Base-by-base conservation (phyloP, 352 stramenopile species). In the Pythium grandisporangium region DNA sequence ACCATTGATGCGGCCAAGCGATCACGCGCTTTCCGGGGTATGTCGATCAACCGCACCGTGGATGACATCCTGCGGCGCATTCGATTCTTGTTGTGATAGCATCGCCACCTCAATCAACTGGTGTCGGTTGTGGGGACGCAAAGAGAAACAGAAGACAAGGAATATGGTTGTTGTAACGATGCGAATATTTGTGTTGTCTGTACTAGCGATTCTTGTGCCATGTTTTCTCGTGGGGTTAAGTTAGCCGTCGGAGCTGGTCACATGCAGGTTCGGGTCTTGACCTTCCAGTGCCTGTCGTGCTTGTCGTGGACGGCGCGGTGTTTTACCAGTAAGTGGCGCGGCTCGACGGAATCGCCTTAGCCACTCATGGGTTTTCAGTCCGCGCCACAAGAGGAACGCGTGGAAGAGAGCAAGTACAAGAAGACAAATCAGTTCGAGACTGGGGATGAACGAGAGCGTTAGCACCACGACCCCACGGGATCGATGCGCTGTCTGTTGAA, bases 381-480 rank as follows among this genome's bases (percentile, higher is more conserved):
- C 67, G 8, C 53, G 61, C 37, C 56, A 62, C 17, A 51, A 66
- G 21, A 89, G 58, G 43, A 82, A 86, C n/a, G 69, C 27, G 48
- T 89, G 72, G 43, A 89, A 89, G 24, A 26, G 36, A 30, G 57
- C 68, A 21, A 86, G 61, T 20, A 80, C 55, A 16, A 84, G 27
- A 42, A 86, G 63, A 25, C 57, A 80, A 8, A 84, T 24, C 14
- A 89, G 53, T 36, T 84, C 63, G 8, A 84, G 48, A 30, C 70
- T 38, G 22, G 75, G 68, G 6, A 78, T 36, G 3, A 59, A 30
- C 10, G 46, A 58, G 27, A 84, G 45, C 14, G 51, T n/a, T 3
- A 29, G 34, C 13, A 67, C 42, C 20, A 62, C 40, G 17, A 47
- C 14, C 2, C 48, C 44, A 2, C 32, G 42, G 5, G n/a, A n/a